Percentiles rank a stretch among this genome's conserved stretches.
These are phyloP conservation scores for Aurinia saxatilis DNA, from an alignment of 345 rosid genomes.

Conservation along the genomic window DNA sequence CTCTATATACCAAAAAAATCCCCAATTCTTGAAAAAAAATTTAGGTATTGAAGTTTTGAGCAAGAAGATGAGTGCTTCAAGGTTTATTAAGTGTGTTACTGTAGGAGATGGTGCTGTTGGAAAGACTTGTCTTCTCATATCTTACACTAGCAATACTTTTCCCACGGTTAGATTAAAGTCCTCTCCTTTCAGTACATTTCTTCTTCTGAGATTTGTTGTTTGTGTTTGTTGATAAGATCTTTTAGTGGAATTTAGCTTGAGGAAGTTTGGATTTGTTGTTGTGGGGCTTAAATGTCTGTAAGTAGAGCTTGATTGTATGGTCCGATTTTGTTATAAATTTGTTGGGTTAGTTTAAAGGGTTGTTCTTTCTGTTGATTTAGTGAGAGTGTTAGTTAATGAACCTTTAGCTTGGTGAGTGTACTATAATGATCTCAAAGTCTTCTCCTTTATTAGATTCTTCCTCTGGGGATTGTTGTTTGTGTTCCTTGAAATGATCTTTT, in stretches of 20 bases:
- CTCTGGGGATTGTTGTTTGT: too few species aligned
- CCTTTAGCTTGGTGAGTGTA: too few species aligned
- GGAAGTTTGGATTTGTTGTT: too few species aligned
- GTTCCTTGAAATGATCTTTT: too few species aligned
- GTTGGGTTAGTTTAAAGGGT: too few species aligned
- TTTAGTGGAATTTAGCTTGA: too few species aligned
- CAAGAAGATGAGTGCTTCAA: constrained; percentile 52
- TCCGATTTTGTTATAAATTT: too few species aligned
- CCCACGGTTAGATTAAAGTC: constrained; percentile 43
- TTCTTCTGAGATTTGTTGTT: background rate
- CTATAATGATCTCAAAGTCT: too few species aligned
- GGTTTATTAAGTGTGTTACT: constrained; percentile 75
- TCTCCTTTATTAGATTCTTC: too few species aligned
- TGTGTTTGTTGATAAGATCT: background rate
- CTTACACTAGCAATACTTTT: constrained; percentile 74
- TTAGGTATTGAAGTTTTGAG: constrained; percentile 11
- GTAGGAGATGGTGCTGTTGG: constrained; percentile 85
- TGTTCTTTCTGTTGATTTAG: too few species aligned
- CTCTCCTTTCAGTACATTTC: background rate
- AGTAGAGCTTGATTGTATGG: background rate
- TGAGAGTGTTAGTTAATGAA: too few species aligned
- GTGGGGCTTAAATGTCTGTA: too few species aligned
- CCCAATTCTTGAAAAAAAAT: constrained; percentile 15
- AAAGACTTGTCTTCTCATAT: constrained; percentile 77
- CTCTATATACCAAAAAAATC: background rate